These are phyloP conservation scores for Solanum peruvianum DNA, from an alignment of 257 asterid genomes.

Conservation along the genomic window DNA sequence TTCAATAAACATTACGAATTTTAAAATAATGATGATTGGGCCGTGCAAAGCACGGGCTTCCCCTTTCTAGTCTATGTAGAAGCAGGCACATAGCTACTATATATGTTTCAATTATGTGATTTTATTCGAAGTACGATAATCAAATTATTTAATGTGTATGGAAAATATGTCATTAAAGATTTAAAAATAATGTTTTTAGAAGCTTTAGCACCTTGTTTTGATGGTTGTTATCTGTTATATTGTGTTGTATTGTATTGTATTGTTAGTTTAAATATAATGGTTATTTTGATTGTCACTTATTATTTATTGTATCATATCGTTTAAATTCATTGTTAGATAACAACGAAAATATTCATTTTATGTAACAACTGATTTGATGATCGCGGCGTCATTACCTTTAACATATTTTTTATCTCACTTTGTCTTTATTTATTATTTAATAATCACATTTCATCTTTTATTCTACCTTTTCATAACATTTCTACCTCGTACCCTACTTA, in stretches of 20 bases:
- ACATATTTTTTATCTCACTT: neutral
- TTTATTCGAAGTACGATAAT: neutral
- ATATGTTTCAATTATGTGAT: neutral
- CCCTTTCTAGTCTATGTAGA: neutral
- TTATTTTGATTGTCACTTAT: neutral
- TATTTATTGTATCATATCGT: neutral
- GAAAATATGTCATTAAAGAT: neutral
- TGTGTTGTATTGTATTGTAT: neutral
- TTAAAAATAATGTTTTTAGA: neutral
- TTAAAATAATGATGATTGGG: too few species aligned
- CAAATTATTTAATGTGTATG: neutral
- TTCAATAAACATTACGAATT: too few species aligned
- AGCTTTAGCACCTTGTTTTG: neutral
- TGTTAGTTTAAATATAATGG: too few species aligned
- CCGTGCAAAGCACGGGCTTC: too few species aligned
- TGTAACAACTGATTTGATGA: neutral
- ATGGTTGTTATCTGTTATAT: neutral
- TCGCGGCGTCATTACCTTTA: neutral
- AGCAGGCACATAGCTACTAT: neutral
- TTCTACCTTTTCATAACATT: too few species aligned
- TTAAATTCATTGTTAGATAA: neutral
- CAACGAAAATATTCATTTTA: too few species aligned
- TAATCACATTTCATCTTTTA: too few species aligned
- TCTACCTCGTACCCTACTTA: neutral
- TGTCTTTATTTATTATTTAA: too few species aligned